These are phyloP conservation scores for Agrocybe praecox DNA, from an alignment of 768 basidiomycete genomes.

Conservation along the genomic window DNA sequence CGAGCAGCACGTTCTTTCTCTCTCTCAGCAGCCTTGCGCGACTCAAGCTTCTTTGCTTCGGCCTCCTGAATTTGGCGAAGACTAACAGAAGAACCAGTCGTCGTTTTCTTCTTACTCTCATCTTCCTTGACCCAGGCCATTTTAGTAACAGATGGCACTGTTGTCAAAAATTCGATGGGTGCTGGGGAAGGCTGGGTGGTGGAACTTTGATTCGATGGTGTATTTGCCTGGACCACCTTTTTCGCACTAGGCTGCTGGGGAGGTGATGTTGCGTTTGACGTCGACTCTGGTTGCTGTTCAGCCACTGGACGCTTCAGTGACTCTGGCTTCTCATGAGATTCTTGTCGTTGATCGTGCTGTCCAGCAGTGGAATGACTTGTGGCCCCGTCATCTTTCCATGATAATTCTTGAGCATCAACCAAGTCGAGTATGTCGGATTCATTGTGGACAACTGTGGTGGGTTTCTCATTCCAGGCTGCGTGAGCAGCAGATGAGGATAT, in stretches of 20 bases:
- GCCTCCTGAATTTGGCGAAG: slow-evolving; percentile 95
- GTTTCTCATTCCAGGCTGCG: slow-evolving; percentile 5
- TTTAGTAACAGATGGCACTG: slow-evolving; percentile 36
- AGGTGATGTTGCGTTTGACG: neutral
- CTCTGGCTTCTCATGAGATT: slow-evolving; percentile 29
- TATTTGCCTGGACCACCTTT: neutral
- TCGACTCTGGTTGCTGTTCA: neutral
- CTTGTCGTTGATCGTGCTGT: slow-evolving; percentile 58
- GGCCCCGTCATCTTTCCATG: neutral
- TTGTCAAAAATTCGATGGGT: neutral
- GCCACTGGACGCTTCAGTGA: neutral
- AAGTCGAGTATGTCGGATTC: no score
- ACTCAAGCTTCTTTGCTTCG: slow-evolving; percentile 81
- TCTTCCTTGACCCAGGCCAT: slow-evolving; percentile 72
- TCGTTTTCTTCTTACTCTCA: slow-evolving; percentile 59
- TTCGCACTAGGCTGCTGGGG: neutral
- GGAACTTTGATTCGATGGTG: neutral
- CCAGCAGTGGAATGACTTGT: slow-evolving; percentile 40
- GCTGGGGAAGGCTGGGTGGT: neutral
- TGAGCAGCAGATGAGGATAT: neutral
- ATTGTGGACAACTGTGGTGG: neutral
- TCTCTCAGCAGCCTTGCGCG: slow-evolving; percentile 72
- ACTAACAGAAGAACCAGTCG: slow-evolving; percentile 52
- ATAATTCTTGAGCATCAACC: no score
- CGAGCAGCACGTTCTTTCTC: slow-evolving; percentile 68